Base-by-base conservation (phyloP, 1,284 basidiomycete genomes). In the Cryptococcus wingfieldii region DNA sequence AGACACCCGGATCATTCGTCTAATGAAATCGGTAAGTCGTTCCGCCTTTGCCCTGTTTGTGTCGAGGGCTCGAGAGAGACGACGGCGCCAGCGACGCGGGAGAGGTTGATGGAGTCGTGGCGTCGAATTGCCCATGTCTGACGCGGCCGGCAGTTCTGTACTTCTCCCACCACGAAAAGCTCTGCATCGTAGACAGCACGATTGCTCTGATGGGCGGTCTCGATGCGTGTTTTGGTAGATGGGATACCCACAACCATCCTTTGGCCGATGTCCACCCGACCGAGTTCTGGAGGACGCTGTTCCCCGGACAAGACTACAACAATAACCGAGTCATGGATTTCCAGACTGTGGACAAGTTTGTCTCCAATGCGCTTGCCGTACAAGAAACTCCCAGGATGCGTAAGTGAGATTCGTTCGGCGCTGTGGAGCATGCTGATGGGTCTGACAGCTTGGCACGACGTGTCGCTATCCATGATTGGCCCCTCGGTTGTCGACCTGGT, bases 211-310 rank as follows among this genome's bases (percentile, higher is more conserved):
- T 76, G 72, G 74, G 92, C 27, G 91, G 91, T 23, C 82, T 95
- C 18, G 92, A 96, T 70, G 81, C 94, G 18, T 96, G 92, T 78
- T 94, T 92, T 66, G 94, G 94, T 6, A 86, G 94, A 37, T 98
- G 93, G 92, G 94, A 97, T 75, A 91, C 87, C 0, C 83, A 87
- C 64, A 86, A 72, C 55, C 74, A 80, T 68, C 90, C 90, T 1
- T 81, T 95, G 38, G 87, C 92, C 4, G 93, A 97, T 69, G 88
- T 85, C 9, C 93, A 96, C 69, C 90, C 90, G 0, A 88, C 88
- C 2, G 80, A 92, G 66, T 92, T 92, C 68, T 78, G 80, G 38
- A 80, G 81, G 51, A 90, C 89, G 0, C 80, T 97, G 34, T 97
- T 94, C 80, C 89, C 93, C 0, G 94, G 94, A 4, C 45, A 95